These are phyloP conservation scores for Porodaedalea pini DNA, from an alignment of 1,284 basidiomycete species.

Conservation along the genomic window DNA sequence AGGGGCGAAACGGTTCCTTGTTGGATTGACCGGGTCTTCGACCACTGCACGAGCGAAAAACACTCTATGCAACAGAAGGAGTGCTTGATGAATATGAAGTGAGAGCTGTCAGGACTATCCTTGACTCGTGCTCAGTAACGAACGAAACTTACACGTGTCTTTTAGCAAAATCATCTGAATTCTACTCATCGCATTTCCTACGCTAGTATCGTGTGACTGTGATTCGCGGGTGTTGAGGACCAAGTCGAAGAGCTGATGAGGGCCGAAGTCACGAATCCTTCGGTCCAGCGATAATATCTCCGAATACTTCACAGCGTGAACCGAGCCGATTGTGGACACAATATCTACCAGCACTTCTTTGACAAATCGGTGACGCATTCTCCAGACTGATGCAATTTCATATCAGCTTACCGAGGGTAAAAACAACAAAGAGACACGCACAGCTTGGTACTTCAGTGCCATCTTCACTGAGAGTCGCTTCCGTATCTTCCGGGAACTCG, in stretches of 20 bases:
- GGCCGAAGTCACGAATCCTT: conserved; percentile 15
- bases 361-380: neutral
- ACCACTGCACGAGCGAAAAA: conserved; percentile 23
- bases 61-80: conserved; percentile 17
- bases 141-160: neutral
- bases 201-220: neutral
- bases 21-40: conserved; percentile 21
- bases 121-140: neutral
- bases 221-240: neutral
- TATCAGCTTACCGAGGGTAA: neutral
- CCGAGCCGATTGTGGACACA: neutral
- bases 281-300: conserved; percentile 16
- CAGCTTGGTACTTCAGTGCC: neutral
- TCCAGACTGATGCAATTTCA: neutral
- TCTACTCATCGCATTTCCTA: neutral
- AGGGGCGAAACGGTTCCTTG: conserved; percentile 21
- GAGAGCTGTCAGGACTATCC: neutral
- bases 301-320: conserved; percentile 16
- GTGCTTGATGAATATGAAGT: conserved; percentile 4
- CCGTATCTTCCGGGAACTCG: conserved; percentile 14
- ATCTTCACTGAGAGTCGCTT: neutral
- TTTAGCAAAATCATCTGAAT: neutral
- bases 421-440: neutral
- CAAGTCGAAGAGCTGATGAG: neutral
- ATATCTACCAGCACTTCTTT: conserved; percentile 5